phyloP scores from a whole-genome alignment of 495 filamentous ascomycete species.

The Penicillium bialowiezense region DNA sequence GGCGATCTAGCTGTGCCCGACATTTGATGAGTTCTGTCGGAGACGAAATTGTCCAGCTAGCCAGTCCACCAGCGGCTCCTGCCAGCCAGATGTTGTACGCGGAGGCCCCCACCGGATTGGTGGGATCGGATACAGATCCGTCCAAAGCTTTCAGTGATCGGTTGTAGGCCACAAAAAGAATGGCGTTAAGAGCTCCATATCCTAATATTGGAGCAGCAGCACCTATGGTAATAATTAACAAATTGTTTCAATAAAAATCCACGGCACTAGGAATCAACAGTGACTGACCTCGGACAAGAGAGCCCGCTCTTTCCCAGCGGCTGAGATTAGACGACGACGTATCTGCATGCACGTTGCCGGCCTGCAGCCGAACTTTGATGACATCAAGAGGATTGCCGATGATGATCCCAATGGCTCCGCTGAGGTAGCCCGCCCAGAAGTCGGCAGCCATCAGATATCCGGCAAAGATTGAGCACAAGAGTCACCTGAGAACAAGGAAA shows the following conservation, averaged over 20 bases:
- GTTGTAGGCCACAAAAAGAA: slow-evolving; percentile 86
- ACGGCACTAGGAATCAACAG: no score
- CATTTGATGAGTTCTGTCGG: slow-evolving; percentile 90
- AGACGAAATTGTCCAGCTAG: slow-evolving; percentile 75
- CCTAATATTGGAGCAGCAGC: slow-evolving; percentile 77
- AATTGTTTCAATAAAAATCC: background rate
- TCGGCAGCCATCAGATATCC: slow-evolving; percentile 64
- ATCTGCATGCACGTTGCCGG: slow-evolving; percentile 36
- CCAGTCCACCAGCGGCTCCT: slow-evolving; percentile 73
- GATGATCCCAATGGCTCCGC: slow-evolving; percentile 76
- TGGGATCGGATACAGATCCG: slow-evolving; percentile 37
- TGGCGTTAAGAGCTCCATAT: slow-evolving; percentile 84
- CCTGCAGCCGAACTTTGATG: slow-evolving; percentile 80
- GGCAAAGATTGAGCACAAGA: background rate
- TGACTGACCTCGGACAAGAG: slow-evolving; percentile 47
- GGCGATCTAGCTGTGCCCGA: slow-evolving; percentile 61
- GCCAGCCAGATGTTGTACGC: slow-evolving; percentile 64
- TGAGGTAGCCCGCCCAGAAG: slow-evolving; percentile 86
- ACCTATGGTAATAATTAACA: slow-evolving; percentile 40
- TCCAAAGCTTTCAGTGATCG: slow-evolving; percentile 61
- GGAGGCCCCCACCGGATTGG: slow-evolving; percentile 30
- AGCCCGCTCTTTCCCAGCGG: slow-evolving; percentile 43
- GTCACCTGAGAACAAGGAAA: slow-evolving; percentile 3
- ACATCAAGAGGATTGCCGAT: slow-evolving; percentile 88
- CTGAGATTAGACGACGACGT: slow-evolving; percentile 21